Evolutionary conservation across 306 rosid species (phyloP).

Genomic region (Inga laurina): DNA sequence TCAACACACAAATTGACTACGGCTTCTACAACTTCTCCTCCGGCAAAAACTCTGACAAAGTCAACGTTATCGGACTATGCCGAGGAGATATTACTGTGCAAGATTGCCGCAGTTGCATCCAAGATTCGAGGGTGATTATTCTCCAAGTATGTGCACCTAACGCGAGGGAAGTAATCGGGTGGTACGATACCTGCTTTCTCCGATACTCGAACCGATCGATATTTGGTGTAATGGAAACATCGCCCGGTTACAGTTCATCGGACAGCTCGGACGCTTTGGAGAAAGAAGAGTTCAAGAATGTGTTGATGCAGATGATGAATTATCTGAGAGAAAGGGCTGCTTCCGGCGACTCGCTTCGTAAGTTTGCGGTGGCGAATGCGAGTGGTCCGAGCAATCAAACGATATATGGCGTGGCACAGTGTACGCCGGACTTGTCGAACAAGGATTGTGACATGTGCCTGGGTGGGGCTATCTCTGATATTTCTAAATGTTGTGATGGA

Average conservation of each 20-base stretch:
- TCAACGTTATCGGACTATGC: conserved; percentile 28
- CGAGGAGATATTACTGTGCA: conserved; percentile 21
- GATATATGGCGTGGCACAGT: conserved; percentile 32
- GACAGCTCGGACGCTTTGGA: neutral
- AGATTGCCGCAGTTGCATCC: neutral
- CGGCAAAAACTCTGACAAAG: conserved; percentile 20
- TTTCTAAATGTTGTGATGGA: neutral
- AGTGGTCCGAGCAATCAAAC: neutral
- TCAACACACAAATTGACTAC: neutral
- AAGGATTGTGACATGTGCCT: conserved; percentile 30
- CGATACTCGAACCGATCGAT: neutral
- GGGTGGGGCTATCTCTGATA: neutral
- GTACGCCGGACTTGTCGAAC: conserved; percentile 40
- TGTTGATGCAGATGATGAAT: neutral
- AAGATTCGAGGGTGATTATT: neutral
- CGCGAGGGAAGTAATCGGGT: neutral
- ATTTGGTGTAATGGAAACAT: neutral
- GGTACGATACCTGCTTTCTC: neutral
- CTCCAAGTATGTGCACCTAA: too few species aligned
- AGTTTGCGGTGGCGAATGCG: conserved; percentile 11
- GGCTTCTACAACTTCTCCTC: conserved; percentile 28
- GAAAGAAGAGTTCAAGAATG: neutral
- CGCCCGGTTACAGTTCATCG: neutral
- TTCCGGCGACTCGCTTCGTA: conserved; percentile 20
- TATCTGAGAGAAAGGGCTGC: conserved; percentile 3